A percentile compares a stretch with the other conserved stretches of the same genome.
Conservation (phyloP, 768 basidiomycete genomes). For the Lyophyllum decastes region DNA sequence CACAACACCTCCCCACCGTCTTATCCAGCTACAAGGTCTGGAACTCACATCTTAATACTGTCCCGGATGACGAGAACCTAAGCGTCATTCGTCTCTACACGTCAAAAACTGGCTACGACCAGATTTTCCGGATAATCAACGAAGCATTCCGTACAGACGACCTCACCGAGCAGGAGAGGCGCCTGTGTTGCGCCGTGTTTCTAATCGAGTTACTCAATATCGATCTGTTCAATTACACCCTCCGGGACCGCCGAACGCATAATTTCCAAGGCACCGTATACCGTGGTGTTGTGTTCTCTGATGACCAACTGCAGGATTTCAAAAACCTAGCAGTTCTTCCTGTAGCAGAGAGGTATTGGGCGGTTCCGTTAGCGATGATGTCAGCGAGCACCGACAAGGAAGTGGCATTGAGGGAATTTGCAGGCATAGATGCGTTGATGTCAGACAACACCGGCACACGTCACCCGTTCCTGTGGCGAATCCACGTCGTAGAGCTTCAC, state of each 20-base stretch:
- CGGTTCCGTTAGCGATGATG: conserved; percentile 17
- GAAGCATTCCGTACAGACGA: conserved; percentile 12
- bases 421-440: conserved; percentile 1
- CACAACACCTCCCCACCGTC: conserved; percentile 4
- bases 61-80: conserved; percentile 11
- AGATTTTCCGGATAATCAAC: conserved; percentile 16
- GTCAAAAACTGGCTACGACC: conserved; percentile 13
- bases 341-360: conserved; percentile 15
- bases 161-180: conserved; percentile 11
- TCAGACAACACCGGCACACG: not conserved
- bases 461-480: conserved; percentile 16
- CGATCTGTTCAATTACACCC: conserved; percentile 17
- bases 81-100: conserved; percentile 17
- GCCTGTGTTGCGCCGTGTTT: conserved; percentile 12
- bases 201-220: conserved; percentile 18
- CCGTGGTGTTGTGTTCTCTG: conserved; percentile 11
- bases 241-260: not conserved
- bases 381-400: conserved; percentile 13
- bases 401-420: conserved; percentile 13
- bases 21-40: conserved; percentile 12
- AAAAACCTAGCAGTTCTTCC: conserved; percentile 8
- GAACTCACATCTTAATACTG: not conserved
- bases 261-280: conserved; percentile 16
- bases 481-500: conserved; percentile 9
- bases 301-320: conserved; percentile 16